Base-by-base conservation (phyloP, 768 basidiomycete genomes). In the Tremella fuciformis region DNA sequence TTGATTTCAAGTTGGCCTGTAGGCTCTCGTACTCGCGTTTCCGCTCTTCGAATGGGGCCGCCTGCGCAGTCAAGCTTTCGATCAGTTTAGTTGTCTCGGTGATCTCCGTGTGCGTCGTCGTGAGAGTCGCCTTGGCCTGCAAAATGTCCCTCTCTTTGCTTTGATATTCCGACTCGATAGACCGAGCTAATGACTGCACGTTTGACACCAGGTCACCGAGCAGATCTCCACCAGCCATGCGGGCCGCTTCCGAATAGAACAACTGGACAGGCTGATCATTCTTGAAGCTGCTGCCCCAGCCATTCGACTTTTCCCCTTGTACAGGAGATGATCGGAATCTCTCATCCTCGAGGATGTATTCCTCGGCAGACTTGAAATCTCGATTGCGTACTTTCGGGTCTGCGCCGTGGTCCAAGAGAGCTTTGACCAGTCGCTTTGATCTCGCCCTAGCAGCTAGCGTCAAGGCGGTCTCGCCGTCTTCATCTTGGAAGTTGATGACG, bases 401-500 rank as follows among this genome's bases (percentile, higher is more conserved):
- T 0, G 91, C 96, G 7, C 91, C 92, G 68, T 97, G 88, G 77
- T 99, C 93, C 59, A 99, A 87, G 52, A 99, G 84, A 37, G 94
- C 82, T 75, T 93, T 96, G 66, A 98, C 92, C 3, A 99, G 83
- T 13, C 93, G 88, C 77, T 96, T 93, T 77, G 89, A 92, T 56
- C 96, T 81, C 73, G 93, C 97, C 42, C 96, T 83, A 13, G 96
- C 94, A 18, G 96, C 93, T 82, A 99, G 85, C 2, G 96, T 98
- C 60, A 99, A 78, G 11, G 96, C 91, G 7, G 96, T 98, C 79
- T 99, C 96, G 37, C 94, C 94, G 64, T 99, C 96, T 74, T 97
- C 92, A 74, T 98, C 94, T 75, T 96, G 96, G 76, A 97, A 98
- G 73, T 99, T 99, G 78, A 99, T 91, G 48, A 99, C 91, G 70